Conservation (phyloP, 306 rosid genomes). For the Ochetophila trinervis region DNA sequence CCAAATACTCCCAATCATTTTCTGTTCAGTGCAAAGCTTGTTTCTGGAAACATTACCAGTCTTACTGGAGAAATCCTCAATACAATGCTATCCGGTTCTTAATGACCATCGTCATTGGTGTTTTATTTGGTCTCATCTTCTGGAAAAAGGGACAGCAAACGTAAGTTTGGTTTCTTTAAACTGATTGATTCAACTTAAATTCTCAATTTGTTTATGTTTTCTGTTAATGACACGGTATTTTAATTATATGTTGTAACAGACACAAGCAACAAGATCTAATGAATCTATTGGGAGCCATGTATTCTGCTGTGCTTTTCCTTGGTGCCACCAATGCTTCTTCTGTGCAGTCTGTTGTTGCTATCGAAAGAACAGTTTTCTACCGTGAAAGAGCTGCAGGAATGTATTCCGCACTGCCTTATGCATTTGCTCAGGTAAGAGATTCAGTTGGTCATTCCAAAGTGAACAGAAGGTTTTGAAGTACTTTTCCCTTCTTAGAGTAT, state of each 20-base stretch:
- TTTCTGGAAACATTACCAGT: constrained; percentile 48
- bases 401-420: constrained; percentile 44
- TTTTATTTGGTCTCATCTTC: constrained; percentile 38
- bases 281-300: constrained; percentile 47
- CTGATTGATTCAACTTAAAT: not conserved
- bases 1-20: constrained; percentile 41
- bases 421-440: constrained; percentile 41
- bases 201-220: not conserved
- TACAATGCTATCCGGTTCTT: constrained; percentile 45
- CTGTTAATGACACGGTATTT: not conserved
- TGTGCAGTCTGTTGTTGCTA: constrained; percentile 38
- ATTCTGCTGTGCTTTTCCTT: constrained; percentile 40
- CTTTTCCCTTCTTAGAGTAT: not conserved
- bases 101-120: constrained; percentile 33
- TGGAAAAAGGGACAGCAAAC: constrained; percentile 43
- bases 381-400: constrained; percentile 50
- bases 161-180: constrained; percentile 22
- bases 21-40: constrained; percentile 40
- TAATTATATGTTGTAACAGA: constrained; percentile 17
- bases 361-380: constrained; percentile 44
- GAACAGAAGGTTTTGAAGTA: not conserved
- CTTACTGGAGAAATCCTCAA: constrained; percentile 46
- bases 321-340: constrained; percentile 36
- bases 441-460: not conserved
- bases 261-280: constrained; percentile 36